Evolutionary conservation across 208 protist genomes (phyloP), one percentile per base, ranked within the genome.

Genomic region (Spongospora subterranea): DNA sequence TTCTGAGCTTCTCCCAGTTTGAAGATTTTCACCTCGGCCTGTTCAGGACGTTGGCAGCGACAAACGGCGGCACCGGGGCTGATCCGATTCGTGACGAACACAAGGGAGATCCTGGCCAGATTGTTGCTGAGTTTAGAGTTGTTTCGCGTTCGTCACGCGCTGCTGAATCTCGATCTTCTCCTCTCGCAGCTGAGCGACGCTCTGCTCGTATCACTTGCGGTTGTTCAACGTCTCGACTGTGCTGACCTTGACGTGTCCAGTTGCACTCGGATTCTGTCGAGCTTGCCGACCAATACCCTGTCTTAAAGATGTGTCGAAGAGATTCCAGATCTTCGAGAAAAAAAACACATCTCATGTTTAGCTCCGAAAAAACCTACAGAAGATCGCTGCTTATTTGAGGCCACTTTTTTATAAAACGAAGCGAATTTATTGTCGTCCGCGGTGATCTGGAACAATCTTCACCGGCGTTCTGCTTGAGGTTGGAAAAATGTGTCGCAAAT

Each of bases 151-250:
- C 13, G 20, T 35, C 17, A 45, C 24, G 41, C 13, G 40, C 29
- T 13, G 17, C 40, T 60, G 88, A 20, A 60, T 39, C 11, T 45
- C 88, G 40, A n/a, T 46, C 17, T 50, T 45, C 11, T 45, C 88
- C 40, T 89, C 41, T n/a, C 45, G 88, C 40, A 54, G 20, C 88
- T 89, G 88, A 13, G 88, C 88, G 88, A 89, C 13, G 41, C 88
- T 54, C 6, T 39, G 24, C 41, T 32, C 29, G 40, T 89, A 89
- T 46, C 41, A 11, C 40, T 89, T 54, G 40, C 41, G 88, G 13
- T 13, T 32, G 6, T 89, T 43, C 40, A 45, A 35, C 35, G 38
- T 32, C 41, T 54, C 41, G 88, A n/a, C 6, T 0, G 40, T 54
- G 13, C 46, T 54, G 88, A 89, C 35, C 6, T 40, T 43, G n/a